Conservation (phyloP, 148 eudicot species). For the Nepenthes mirabilis region DNA sequence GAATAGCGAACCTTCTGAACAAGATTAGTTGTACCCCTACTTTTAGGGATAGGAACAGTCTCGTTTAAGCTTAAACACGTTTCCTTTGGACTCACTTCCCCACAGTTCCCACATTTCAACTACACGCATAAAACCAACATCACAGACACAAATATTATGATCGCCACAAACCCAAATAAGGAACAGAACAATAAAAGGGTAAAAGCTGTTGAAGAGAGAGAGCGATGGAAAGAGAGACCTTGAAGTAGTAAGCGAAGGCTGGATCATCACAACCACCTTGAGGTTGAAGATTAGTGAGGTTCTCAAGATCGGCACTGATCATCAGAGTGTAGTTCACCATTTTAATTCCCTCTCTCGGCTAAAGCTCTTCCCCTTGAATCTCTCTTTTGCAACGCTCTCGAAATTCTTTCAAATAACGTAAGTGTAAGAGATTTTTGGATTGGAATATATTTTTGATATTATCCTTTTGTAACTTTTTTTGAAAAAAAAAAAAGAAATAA, state of each 20-base stretch:
- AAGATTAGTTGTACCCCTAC: constrained; percentile 50
- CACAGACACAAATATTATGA: neutral
- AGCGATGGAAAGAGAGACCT: constrained; percentile 26
- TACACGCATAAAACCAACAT: constrained; percentile 8
- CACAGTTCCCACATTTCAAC: constrained; percentile 85
- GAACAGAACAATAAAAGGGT: neutral
- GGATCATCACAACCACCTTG: constrained; percentile 73
- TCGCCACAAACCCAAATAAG: neutral
- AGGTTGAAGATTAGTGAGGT: constrained; percentile 61
- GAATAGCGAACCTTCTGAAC: constrained; percentile 51
- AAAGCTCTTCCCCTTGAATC: neutral
- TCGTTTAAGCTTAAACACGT: constrained; percentile 55
- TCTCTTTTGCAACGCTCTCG: neutral
- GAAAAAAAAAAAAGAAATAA: too few species aligned
- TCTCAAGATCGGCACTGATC: constrained; percentile 75
- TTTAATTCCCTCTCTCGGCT: neutral
- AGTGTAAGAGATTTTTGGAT: too few species aligned
- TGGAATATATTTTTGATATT: too few species aligned
- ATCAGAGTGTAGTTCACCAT: constrained; percentile 25
- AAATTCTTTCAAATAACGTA: too few species aligned
- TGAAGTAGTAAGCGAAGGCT: constrained; percentile 62
- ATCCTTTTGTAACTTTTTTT: too few species aligned
- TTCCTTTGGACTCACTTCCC: constrained; percentile 71
- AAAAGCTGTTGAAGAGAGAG: neutral
- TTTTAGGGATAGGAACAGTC: constrained; percentile 31